These are phyloP conservation scores for Yarrowia sp. DNA, from an alignment of 805 yeast species.

Conservation along the genomic window DNA sequence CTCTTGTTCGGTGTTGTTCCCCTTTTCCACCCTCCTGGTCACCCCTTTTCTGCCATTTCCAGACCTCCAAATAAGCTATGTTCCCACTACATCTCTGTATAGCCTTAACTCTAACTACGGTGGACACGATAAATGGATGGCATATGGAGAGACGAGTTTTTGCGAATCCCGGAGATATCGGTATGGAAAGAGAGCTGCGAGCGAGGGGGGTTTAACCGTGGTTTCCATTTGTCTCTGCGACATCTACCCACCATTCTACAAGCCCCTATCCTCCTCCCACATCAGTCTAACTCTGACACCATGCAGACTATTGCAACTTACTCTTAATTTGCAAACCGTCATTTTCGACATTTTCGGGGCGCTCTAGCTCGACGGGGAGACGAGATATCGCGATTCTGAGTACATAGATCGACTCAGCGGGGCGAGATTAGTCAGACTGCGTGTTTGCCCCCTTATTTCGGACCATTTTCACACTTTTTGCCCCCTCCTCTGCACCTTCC, in stretches of 20 bases:
- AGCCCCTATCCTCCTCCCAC: not conserved
- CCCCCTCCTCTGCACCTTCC: no score
- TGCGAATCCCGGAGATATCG: not conserved
- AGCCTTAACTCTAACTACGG: slow-evolving; percentile 23
- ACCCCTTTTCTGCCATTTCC: no score
- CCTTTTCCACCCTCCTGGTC: no score
- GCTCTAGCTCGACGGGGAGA: not conserved
- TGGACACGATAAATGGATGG: slow-evolving; percentile 19
- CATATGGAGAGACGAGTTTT: not conserved
- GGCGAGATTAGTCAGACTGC: not conserved
- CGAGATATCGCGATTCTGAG: not conserved
- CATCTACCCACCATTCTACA: no score
- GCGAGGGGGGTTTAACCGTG: no score
- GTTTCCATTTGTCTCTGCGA: no score
- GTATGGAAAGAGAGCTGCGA: no score
- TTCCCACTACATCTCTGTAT: not conserved
- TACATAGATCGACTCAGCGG: no score
- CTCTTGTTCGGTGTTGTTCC: no score
- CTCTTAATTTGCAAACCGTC: slow-evolving; percentile 33
- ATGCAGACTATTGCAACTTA: slow-evolving; percentile 24
- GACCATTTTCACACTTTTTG: no score
- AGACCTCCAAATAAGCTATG: no score
- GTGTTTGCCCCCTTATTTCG: no score
- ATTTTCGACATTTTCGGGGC: slow-evolving; percentile 11
- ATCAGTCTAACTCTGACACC: slow-evolving; percentile 13